Conservation (phyloP, 345 rosid species). For the Nephelium lappaceum region DNA sequence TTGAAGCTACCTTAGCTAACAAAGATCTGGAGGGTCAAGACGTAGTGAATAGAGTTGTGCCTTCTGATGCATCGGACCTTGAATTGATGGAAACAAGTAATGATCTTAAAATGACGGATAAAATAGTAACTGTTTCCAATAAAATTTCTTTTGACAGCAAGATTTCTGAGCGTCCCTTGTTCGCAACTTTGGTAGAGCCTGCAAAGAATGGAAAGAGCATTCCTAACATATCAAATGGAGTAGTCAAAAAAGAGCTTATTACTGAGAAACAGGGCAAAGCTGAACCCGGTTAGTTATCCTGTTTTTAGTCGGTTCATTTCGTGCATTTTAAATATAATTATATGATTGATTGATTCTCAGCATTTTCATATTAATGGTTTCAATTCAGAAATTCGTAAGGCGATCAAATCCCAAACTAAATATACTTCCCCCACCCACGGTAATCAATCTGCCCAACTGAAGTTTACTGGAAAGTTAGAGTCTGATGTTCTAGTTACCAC, state of each 20-base stretch:
- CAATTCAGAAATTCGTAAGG: neutral
- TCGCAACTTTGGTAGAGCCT: neutral
- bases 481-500: neutral
- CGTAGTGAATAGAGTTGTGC: neutral
- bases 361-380: neutral
- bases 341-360: neutral
- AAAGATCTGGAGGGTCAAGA: neutral
- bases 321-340: neutral
- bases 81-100: neutral
- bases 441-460: neutral
- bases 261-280: conserved; percentile 6
- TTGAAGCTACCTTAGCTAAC: conserved; percentile 13
- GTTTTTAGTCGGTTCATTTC: neutral
- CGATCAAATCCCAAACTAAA: neutral
- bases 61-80: conserved; percentile 7
- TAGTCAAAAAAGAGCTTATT: neutral
- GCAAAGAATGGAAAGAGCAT: neutral
- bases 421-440: neutral
- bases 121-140: neutral
- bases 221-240: conserved; percentile 4
- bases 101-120: neutral
- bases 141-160: conserved; percentile 9
- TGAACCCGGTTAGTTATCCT: conserved; percentile 22
- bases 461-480: neutral
- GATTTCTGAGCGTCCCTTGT: neutral